Evolutionary conservation across 768 basidiomycete genomes (phyloP).

Genomic region (Tephrocybe rancida): DNA sequence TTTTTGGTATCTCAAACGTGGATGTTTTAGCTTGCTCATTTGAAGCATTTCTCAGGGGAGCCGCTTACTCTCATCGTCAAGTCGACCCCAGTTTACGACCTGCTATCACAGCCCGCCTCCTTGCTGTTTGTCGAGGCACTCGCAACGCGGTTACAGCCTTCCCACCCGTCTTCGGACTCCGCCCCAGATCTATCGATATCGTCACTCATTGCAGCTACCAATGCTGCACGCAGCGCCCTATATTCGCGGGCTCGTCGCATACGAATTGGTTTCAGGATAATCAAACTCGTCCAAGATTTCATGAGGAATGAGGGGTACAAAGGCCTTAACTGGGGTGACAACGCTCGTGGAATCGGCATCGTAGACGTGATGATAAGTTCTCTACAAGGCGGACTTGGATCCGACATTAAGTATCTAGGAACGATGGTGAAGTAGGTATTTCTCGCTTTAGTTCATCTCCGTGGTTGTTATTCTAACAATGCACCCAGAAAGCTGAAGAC

Average conservation of each 20-base stretch:
- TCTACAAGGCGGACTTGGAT: slow-evolving; percentile 44
- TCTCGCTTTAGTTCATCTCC: slow-evolving; percentile 4
- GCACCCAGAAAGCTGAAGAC: slow-evolving; percentile 38
- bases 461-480: not conserved
- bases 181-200: slow-evolving; percentile 23
- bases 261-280: slow-evolving; percentile 3
- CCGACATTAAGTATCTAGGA: slow-evolving; percentile 46
- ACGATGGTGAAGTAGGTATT: slow-evolving; percentile 47
- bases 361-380: slow-evolving; percentile 45
- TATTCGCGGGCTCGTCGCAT: slow-evolving; percentile 23
- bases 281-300: slow-evolving; percentile 44
- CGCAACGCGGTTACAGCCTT: slow-evolving; percentile 33
- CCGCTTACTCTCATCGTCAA: slow-evolving; percentile 50
- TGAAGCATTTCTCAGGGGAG: slow-evolving; percentile 70
- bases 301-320: slow-evolving; percentile 47
- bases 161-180: not conserved
- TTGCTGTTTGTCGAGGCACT: slow-evolving; percentile 36
- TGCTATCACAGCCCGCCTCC: slow-evolving; percentile 20
- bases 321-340: slow-evolving; percentile 31
- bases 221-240: slow-evolving; percentile 39
- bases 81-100: slow-evolving; percentile 24
- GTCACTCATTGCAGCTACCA: slow-evolving; percentile 34
- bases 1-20: not conserved
- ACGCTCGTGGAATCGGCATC: slow-evolving; percentile 21
- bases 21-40: slow-evolving; percentile 51